Evolutionary conservation across 371 early-diverging fungal species (phyloP).

Genomic region (Fennellomyces sp.): DNA sequence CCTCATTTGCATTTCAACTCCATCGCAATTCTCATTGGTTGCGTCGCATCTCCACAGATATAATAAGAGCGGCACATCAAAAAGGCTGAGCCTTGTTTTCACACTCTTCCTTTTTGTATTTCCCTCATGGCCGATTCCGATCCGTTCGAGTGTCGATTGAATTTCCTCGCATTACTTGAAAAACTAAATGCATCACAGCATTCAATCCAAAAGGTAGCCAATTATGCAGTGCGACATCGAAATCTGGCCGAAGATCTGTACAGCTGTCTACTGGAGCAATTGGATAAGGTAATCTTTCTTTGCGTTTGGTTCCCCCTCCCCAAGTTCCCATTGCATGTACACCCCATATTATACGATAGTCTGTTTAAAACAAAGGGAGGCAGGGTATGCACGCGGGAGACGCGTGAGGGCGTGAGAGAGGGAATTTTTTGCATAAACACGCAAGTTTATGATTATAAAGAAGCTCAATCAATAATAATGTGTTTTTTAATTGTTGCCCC

Average conservation of each 20-base stretch:
- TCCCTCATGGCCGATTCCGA: conserved; percentile 56
- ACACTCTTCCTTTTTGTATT: background rate
- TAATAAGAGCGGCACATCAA: too few relatives aligned
- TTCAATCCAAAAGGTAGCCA: conserved; percentile 71
- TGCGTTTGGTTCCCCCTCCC: conserved; percentile 5
- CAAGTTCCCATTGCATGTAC: background rate
- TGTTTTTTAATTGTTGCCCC: conserved; percentile 13
- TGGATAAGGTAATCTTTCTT: conserved; percentile 59
- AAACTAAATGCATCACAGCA: conserved; percentile 79
- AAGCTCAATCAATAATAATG: background rate
- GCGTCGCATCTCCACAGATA: too few relatives aligned
- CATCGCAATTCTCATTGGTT: background rate
- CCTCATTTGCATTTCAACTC: too few relatives aligned
- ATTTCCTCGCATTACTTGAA: conserved; percentile 63
- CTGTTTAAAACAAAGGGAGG: background rate
- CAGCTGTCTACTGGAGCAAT: conserved; percentile 74
- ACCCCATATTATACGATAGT: background rate
- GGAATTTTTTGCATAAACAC: too few relatives aligned
- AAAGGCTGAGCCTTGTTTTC: background rate
- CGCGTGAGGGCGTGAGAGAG: too few relatives aligned
- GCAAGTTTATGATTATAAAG: too few relatives aligned
- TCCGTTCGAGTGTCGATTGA: conserved; percentile 77
- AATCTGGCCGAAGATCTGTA: conserved; percentile 74
- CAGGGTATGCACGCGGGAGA: background rate
- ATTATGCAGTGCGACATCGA: conserved; percentile 68